Base-by-base conservation (phyloP, 148 eudicot species). In the Suaeda aralocaspica region DNA sequence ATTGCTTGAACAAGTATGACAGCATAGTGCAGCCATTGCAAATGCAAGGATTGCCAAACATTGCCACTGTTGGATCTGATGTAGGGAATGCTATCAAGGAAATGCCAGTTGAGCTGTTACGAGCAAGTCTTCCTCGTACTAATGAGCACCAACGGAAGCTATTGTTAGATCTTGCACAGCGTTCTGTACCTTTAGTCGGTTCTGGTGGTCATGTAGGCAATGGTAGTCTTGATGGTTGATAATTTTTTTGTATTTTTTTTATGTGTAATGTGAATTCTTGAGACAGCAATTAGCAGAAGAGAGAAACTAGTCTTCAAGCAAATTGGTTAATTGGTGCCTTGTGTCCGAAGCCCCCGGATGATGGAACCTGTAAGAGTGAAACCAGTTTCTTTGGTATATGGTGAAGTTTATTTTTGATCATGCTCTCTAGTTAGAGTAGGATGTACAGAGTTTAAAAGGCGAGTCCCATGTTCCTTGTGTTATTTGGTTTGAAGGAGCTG, bases 41-140 rank as follows among this genome's bases (percentile, higher is more conserved):
- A n/a, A 31, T 81, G 53, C 92, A 81, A 73, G 73, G 75, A 58
- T 80, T 67, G 51, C 66, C 84, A 19, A 80, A 73, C 74, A 65
- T 77, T 44, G 85, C 82, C 21, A 71, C 68, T 26, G 69, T 78
- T 65, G 76, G 78, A 61, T 57, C 89, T 18, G 94, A 88, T 73
- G 82, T 87, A 22, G 85, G 90, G 7, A 74, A 75, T 51, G 94
- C 92, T 69, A 82, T 90, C 18, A 87, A 82, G 45, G 98, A 93
- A 78, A 93, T 93, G 98, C 98, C 98, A 14, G 91, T 88, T 44
- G 98, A 93, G 75, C 90, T 93, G 66, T 80, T 91, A 46, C 86
- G 89, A 49, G 91, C 96, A 63, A 88, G 96, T 82, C 89, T 93
- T 74, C 95, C 98, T 18, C 98, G 90, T 77, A 93, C 96, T 45